Conservation (phyloP, 257 asterid genomes). For the Nemophila menziesii region DNA sequence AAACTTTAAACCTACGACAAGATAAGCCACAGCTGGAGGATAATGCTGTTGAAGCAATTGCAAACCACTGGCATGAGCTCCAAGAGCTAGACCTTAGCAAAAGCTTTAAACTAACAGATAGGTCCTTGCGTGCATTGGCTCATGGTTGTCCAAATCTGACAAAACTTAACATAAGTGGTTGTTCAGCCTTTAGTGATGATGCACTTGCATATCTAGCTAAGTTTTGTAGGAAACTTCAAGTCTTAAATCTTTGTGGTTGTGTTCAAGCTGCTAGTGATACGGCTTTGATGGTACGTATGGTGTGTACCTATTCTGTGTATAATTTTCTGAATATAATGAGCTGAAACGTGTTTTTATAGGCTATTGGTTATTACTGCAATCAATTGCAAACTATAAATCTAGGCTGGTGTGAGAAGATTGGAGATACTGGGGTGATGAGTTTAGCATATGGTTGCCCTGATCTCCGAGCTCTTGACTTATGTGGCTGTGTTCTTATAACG, state of each 20-base stretch:
- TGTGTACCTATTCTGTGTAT: neutral
- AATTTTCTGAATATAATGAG: neutral
- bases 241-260: conserved; percentile 87
- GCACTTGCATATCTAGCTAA: conserved; percentile 71
- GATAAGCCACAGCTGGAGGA: conserved; percentile 77
- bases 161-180: conserved; percentile 84
- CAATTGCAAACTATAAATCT: conserved; percentile 68
- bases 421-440: conserved; percentile 90
- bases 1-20: conserved; percentile 60
- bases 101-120: conserved; percentile 71
- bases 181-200: conserved; percentile 65
- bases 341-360: conserved; percentile 29
- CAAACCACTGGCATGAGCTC: conserved; percentile 60
- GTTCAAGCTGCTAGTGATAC: conserved; percentile 75
- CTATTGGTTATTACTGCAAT: conserved; percentile 70
- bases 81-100: conserved; percentile 87
- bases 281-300: conserved; percentile 58
- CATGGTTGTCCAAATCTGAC: conserved; percentile 67
- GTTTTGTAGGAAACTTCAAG: conserved; percentile 49
- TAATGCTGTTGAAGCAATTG: conserved; percentile 53
- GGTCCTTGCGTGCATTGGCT: conserved; percentile 65
- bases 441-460: conserved; percentile 95
- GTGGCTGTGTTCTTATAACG: conserved; percentile 90
- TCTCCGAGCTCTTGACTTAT: conserved; percentile 71
- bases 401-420: conserved; percentile 92